A percentile compares a stretch with the other conserved stretches of the same genome.
Evolutionary conservation across 1,139 yeast species (phyloP).

Genomic region (Geotrichum bryndzae): DNA sequence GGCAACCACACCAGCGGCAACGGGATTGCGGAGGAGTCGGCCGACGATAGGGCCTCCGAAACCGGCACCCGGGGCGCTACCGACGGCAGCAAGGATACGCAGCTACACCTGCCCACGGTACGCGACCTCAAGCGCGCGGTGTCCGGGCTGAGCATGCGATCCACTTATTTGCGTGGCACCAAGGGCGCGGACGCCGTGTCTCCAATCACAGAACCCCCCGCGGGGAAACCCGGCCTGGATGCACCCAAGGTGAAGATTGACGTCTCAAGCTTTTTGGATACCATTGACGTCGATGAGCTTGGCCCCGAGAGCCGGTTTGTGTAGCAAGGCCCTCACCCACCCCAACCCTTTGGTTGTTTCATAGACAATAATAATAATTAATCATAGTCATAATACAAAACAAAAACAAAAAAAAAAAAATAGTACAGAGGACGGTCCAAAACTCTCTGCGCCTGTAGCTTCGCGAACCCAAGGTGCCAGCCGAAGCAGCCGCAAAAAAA

Average conservation of each 20-base stretch:
- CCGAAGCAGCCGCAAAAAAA: too few species aligned
- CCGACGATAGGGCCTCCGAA: not conserved
- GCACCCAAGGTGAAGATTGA: not conserved
- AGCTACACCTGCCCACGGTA: not conserved
- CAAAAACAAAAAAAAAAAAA: too few species aligned
- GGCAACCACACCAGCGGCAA: not conserved
- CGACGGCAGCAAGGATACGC: not conserved
- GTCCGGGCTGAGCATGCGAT: slow-evolving; percentile 5
- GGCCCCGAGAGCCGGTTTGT: not conserved
- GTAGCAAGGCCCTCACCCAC: not conserved
- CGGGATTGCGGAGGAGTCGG: not conserved
- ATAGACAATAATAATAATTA: not conserved
- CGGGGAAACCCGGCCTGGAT: not conserved
- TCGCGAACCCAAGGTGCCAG: too few species aligned
- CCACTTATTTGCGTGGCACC: not conserved
- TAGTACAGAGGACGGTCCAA: too few species aligned
- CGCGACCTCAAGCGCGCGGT: not conserved
- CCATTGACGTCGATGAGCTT: not conserved
- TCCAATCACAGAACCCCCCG: not conserved
- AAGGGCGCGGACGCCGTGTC: not conserved
- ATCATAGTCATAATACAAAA: too few species aligned
- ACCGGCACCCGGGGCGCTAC: too few species aligned
- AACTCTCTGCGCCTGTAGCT: too few species aligned
- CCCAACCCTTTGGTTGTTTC: not conserved
- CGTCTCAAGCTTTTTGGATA: not conserved